phyloP scores from a whole-genome alignment of 108 stramenopile genomes.

The Schizochytrium sp. region DNA sequence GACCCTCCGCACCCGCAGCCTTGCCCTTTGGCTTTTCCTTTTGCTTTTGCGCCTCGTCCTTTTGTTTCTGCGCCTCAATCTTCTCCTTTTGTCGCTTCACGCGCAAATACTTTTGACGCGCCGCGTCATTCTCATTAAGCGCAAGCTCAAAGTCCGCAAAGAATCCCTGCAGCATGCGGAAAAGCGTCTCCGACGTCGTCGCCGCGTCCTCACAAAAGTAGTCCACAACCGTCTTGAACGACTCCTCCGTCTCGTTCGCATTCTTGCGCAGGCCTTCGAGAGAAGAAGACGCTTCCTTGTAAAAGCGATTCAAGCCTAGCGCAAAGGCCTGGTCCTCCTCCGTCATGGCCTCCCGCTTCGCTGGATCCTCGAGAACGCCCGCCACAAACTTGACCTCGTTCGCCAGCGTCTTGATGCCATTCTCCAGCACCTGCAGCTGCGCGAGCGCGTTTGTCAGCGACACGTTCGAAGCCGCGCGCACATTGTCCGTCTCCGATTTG shows the following conservation, averaged over 20 bases:
- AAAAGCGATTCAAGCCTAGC: not conserved
- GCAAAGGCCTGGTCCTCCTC: slow-evolving; percentile 9
- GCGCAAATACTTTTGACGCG: not conserved
- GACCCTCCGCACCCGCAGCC: too few relatives aligned
- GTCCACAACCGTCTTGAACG: not conserved
- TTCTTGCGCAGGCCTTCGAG: not conserved
- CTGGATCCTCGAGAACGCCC: not conserved
- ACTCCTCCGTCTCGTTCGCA: not conserved
- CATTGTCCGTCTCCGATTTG: not conserved
- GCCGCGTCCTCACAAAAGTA: slow-evolving; percentile 5
- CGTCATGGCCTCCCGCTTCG: not conserved
- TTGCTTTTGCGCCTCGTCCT: not conserved
- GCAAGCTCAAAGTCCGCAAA: slow-evolving; percentile 5
- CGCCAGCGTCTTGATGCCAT: not conserved
- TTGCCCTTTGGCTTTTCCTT: too few relatives aligned
- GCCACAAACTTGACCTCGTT: not conserved
- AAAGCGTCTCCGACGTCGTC: not conserved
- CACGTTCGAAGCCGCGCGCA: not conserved
- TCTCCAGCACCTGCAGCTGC: slow-evolving; percentile 6
- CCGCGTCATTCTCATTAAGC: not conserved
- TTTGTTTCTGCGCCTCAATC: not conserved
- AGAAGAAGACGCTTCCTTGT: not conserved
- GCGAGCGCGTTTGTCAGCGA: not conserved
- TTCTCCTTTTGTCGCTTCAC: not conserved
- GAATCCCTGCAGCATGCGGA: not conserved